Percentiles rank a stretch among this genome's conserved stretches.
These are phyloP conservation scores for Sphaerulina populicola DNA, from an alignment of 2,329 filamentous ascomycete species.

Conservation along the genomic window DNA sequence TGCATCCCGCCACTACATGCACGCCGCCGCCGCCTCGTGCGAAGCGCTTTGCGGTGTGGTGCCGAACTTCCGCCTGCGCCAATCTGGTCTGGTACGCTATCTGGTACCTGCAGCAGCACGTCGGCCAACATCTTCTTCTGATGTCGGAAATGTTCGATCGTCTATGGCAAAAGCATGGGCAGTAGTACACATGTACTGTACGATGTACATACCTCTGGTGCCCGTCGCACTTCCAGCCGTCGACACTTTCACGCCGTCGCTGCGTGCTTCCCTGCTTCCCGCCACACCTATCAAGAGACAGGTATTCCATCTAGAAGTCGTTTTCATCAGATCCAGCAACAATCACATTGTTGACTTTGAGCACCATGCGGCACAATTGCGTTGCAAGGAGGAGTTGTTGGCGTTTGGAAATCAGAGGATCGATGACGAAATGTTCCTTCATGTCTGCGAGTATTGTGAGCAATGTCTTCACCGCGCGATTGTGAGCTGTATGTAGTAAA, in stretches of 20 bases:
- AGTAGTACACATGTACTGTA: slow-evolving; percentile 13
- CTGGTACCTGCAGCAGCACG: slow-evolving; percentile 5
- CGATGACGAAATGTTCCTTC: slow-evolving; percentile 96
- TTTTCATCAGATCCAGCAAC: slow-evolving; percentile 78
- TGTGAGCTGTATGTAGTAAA: background rate
- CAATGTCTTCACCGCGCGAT: background rate
- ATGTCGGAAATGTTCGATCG: slow-evolving; percentile 3
- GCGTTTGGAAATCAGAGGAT: slow-evolving; percentile 95
- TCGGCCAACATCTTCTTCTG: background rate
- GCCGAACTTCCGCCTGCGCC: slow-evolving; percentile 9
- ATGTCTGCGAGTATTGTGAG: slow-evolving; percentile 55
- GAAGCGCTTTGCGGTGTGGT: slow-evolving; percentile 1
- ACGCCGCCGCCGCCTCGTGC: background rate
- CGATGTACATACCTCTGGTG: slow-evolving; percentile 17
- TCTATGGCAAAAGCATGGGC: background rate
- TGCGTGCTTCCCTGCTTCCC: slow-evolving; percentile 4
- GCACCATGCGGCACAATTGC: slow-evolving; percentile 94
- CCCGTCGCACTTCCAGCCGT: background rate
- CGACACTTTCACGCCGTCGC: slow-evolving; percentile 9
- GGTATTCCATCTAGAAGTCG: slow-evolving; percentile 54
- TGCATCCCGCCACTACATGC: background rate
- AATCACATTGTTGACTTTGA: slow-evolving; percentile 95
- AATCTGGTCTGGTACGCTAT: background rate
- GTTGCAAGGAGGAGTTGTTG: slow-evolving; percentile 94
- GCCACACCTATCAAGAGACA: background rate